Percentiles rank a stretch among this genome's conserved stretches.
phyloP scores from a whole-genome alignment of 2,329 filamentous ascomycete species.

The Aspergillus sp. region DNA sequence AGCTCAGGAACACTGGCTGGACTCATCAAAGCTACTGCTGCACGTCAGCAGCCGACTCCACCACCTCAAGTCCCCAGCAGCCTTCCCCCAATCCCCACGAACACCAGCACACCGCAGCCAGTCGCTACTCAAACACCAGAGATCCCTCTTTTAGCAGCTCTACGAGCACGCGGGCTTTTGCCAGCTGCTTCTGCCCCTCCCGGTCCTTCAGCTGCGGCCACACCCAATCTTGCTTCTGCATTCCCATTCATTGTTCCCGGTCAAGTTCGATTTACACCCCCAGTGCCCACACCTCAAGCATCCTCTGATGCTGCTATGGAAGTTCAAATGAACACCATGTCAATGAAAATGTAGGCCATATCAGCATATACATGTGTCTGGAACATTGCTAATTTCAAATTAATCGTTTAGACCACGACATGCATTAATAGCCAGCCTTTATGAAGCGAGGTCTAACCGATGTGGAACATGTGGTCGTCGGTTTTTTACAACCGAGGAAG shows the following conservation, averaged over 20 bases:
- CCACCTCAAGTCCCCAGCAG: conserved; percentile 43
- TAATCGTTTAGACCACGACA: conserved; percentile 59
- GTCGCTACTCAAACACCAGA: conserved; percentile 43
- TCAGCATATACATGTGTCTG: conserved; percentile 1
- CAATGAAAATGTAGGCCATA: conserved; percentile 65
- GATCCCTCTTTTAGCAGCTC: conserved; percentile 60
- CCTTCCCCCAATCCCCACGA: conserved; percentile 53
- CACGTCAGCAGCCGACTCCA: conserved; percentile 34
- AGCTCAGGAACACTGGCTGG: conserved; percentile 41
- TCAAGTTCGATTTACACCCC: conserved; percentile 32
- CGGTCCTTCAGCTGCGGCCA: conserved; percentile 31
- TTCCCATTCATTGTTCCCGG: conserved; percentile 38
- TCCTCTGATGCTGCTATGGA: conserved; percentile 24
- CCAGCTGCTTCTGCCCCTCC: conserved; percentile 42
- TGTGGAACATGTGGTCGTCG: conserved; percentile 89
- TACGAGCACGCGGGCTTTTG: conserved; percentile 65
- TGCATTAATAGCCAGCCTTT: conserved; percentile 67
- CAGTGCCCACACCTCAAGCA: conserved; percentile 29
- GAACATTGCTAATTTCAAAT: conserved; percentile 9
- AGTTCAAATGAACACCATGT: conserved; percentile 58
- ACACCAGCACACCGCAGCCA: conserved; percentile 50
- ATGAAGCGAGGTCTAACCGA: conserved; percentile 77
- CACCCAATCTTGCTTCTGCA: conserved; percentile 32
- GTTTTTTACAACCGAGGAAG: conserved; percentile 72
- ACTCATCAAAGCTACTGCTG: conserved; percentile 40